Evolutionary conservation across 2,329 filamentous ascomycete genomes (phyloP), one percentile per base, ranked within the genome.

Genomic region (Ophiostoma ulmi): DNA sequence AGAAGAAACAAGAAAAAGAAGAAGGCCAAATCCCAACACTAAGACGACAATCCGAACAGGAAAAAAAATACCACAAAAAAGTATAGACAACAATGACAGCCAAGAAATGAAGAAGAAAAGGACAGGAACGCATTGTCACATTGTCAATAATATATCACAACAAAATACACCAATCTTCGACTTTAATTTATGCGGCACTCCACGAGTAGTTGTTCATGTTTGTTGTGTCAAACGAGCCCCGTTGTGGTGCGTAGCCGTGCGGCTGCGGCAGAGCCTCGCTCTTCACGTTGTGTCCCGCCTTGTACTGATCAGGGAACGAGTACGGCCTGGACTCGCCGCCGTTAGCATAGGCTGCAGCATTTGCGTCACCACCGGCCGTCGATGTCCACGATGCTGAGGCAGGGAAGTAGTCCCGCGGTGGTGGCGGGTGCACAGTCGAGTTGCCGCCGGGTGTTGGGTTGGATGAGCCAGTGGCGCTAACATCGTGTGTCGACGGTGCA

Each of bases 191-290:
- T 7, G 82, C 84, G 69, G 82, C 79, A 73, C 83, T 86, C 86
- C 86, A 88, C 41, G 85, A 86, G 76, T 88, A 88, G 76, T 87
- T 83, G 76, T 82, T 83, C 77, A 86, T 80, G 14, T 70, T 80
- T 14, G 71, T 69, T 67, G 79, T 80, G 70, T 83, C 82, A 71
- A 84, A 84, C 17, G 84, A 84, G 22, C 80, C 80, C 65, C 81
- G 77, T 39, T 79, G 74, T 14, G 78, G 78, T 36, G 76, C 79
- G 71, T 84, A 85, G 35, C 79, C 76, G 26, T 79, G 77, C 3
- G 80, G 79, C 17, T 82, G 79, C 13, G 81, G 79, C 38, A 80
- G 76, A 20, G 78, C 76, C 39, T 80, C 77, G 8, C 73, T 72
- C 69, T 80, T 78, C 63, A 78, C 75, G 52, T 75, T 75, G 72